Conservation (phyloP, 257 asterid genomes). For the Solanum habrochaites region DNA sequence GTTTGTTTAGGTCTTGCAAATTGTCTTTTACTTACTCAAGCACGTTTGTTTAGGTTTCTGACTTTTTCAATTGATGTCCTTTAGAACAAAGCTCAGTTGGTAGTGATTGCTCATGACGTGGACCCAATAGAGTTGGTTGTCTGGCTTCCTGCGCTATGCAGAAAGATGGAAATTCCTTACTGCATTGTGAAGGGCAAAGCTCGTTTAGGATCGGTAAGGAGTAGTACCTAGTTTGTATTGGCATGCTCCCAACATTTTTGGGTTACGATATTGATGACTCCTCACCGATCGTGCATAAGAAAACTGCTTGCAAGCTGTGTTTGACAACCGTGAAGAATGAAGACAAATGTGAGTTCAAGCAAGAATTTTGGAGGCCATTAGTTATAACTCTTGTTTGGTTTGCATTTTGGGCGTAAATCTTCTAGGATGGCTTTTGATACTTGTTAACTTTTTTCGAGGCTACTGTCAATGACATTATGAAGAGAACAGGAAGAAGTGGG, state of each 20-base stretch:
- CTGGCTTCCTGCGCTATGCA: background rate
- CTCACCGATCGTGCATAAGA: constrained; percentile 15
- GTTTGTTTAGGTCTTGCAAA: background rate
- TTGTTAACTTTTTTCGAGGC: background rate
- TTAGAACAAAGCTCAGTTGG: constrained; percentile 39
- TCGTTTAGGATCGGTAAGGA: constrained; percentile 21
- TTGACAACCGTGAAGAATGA: background rate
- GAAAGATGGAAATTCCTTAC: background rate
- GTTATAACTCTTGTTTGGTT: constrained; percentile 1
- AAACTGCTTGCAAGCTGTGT: background rate
- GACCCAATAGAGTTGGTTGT: background rate
- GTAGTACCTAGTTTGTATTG: background rate
- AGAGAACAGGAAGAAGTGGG: background rate
- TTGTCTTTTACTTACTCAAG: background rate
- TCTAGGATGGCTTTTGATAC: background rate
- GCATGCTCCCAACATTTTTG: background rate
- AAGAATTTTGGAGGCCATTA: background rate
- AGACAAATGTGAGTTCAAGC: background rate
- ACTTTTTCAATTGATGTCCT: background rate
- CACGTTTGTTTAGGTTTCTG: background rate
- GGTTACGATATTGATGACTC: background rate
- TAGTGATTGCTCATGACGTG: constrained; percentile 35
- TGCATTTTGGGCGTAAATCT: background rate
- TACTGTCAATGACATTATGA: background rate
- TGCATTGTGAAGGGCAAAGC: background rate